These are phyloP conservation scores for Botryotinia globosa DNA, from an alignment of 2,329 filamentous ascomycete species.

Conservation along the genomic window DNA sequence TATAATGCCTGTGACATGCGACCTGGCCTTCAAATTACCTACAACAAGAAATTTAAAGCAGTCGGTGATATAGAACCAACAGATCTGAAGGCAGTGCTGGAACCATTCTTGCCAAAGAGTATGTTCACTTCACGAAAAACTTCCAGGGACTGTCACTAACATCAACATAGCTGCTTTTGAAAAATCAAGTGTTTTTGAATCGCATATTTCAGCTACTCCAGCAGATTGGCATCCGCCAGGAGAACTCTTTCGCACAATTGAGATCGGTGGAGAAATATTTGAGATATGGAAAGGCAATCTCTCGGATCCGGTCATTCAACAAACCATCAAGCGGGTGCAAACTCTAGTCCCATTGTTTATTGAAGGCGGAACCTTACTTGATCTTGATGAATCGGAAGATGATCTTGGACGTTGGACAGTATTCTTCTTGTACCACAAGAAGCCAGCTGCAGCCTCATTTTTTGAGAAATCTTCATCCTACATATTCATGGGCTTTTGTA, in stretches of 20 bases:
- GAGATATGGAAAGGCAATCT: slow-evolving; percentile 84
- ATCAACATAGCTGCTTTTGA: slow-evolving; percentile 60
- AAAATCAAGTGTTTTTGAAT: slow-evolving; percentile 59
- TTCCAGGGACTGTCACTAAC: background rate
- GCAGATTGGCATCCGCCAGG: slow-evolving; percentile 70
- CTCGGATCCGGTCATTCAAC: slow-evolving; percentile 63
- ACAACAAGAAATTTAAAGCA: slow-evolving; percentile 66
- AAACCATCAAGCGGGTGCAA: slow-evolving; percentile 76
- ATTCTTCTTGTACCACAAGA: slow-evolving; percentile 79
- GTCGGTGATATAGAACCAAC: slow-evolving; percentile 66
- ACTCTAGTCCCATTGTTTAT: slow-evolving; percentile 84
- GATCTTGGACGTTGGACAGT: slow-evolving; percentile 81
- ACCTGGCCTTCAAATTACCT: slow-evolving; percentile 70
- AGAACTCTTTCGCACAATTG: slow-evolving; percentile 62
- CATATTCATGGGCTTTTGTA: slow-evolving; percentile 83
- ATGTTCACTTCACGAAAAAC: slow-evolving; percentile 31
- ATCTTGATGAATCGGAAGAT: slow-evolving; percentile 66
- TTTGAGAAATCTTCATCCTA: slow-evolving; percentile 56
- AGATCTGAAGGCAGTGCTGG: slow-evolving; percentile 59
- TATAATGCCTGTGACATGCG: slow-evolving; percentile 70
- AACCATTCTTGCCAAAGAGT: slow-evolving; percentile 65
- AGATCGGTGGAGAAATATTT: slow-evolving; percentile 60
- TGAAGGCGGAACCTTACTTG: slow-evolving; percentile 80
- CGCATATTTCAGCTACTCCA: slow-evolving; percentile 48
- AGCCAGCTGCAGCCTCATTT: slow-evolving; percentile 39